Conservation (phyloP, 306 rosid genomes). For the Oemleria cerasiformis region DNA sequence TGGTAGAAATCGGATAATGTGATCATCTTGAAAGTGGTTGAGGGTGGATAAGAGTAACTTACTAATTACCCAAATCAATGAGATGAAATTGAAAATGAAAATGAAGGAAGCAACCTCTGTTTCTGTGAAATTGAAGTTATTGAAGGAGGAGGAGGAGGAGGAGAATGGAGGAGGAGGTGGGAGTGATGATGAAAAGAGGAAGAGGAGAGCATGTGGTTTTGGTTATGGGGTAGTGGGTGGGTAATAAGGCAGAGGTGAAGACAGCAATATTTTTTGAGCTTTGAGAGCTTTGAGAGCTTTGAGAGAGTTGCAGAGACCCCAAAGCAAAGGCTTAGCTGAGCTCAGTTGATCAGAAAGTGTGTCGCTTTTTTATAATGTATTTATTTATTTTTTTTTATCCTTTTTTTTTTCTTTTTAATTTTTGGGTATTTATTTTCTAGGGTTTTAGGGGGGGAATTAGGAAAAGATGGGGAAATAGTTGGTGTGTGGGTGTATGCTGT, state of each 20-base stretch:
- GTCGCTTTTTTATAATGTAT: constrained; percentile 20
- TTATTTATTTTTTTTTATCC: neutral
- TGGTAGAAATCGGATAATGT: constrained; percentile 71
- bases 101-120: neutral
- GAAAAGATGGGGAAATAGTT: neutral
- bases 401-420: neutral
- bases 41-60: no score
- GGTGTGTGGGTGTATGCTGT: constrained; percentile 31
- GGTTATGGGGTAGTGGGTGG: constrained; percentile 45
- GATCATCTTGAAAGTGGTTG: constrained; percentile 43
- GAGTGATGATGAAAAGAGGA: constrained; percentile 40
- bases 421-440: constrained; percentile 28
- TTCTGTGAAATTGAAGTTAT: neutral
- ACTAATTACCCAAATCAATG: no score
- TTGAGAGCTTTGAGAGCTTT: constrained; percentile 49
- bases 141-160: constrained; percentile 21
- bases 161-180: constrained; percentile 22
- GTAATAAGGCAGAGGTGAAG: constrained; percentile 28
- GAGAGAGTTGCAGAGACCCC: constrained; percentile 53
- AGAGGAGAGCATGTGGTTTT: constrained; percentile 57
- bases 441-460: neutral
- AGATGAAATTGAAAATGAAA: no score
- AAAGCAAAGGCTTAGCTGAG: constrained; percentile 28
- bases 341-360: neutral
- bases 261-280: constrained; percentile 42